phyloP scores from a whole-genome alignment of 140 eudicot genomes.

The Anethum foeniculum region DNA sequence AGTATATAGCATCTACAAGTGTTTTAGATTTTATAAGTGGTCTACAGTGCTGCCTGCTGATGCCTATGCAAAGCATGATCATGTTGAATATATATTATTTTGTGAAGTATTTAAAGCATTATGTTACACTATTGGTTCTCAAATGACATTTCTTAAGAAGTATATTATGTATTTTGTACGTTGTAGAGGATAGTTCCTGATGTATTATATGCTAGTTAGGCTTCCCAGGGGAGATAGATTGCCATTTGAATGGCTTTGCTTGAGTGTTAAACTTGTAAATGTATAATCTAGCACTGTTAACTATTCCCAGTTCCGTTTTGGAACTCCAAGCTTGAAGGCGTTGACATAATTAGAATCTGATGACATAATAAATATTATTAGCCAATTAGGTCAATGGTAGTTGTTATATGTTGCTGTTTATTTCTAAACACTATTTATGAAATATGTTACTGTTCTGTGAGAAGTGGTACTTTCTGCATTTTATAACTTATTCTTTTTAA shows the following conservation, averaged over 20 bases:
- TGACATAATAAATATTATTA: background rate
- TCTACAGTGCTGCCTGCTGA: background rate
- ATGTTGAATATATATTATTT: too few species aligned
- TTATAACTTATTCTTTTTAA: background rate
- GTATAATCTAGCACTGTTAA: background rate
- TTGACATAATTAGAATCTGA: background rate
- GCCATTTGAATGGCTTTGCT: background rate
- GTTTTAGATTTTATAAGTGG: background rate
- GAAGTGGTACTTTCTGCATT: background rate
- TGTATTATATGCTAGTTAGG: too few species aligned
- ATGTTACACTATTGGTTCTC: too few species aligned
- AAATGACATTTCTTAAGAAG: too few species aligned
- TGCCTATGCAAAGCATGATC: too few species aligned
- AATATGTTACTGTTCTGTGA: background rate
- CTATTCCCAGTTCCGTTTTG: background rate
- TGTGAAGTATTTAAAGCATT: too few species aligned
- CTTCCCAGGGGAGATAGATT: background rate
- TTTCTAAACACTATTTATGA: background rate
- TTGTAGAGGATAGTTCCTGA: too few species aligned
- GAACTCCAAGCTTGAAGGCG: background rate
- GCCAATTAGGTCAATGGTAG: background rate
- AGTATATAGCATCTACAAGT: background rate
- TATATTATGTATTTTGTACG: too few species aligned
- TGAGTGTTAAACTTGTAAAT: background rate
- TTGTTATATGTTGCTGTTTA: background rate